Evolutionary conservation across 2,329 filamentous ascomycete genomes (phyloP).

Genomic region (Calycina herbarum): DNA sequence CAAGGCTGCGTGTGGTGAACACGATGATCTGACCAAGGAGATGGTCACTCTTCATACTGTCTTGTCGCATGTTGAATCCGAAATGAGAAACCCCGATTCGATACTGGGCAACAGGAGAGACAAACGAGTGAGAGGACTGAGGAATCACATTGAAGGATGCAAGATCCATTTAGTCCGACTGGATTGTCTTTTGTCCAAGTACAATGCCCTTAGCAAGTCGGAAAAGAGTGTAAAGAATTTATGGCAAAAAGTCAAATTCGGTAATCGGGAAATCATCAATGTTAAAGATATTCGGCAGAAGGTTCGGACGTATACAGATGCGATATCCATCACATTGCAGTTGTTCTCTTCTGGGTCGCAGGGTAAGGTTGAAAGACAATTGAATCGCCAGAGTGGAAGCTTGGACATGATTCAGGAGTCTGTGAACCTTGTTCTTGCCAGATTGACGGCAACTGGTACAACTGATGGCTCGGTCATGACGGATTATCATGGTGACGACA

Average conservation of each 20-base stretch:
- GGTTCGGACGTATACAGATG: slow-evolving; percentile 22
- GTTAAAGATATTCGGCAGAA: slow-evolving; percentile 16
- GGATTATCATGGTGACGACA: slow-evolving; percentile 42
- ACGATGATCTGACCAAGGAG: slow-evolving; percentile 47
- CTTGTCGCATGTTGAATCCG: slow-evolving; percentile 54
- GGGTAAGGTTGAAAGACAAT: slow-evolving; percentile 19
- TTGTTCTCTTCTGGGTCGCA: slow-evolving; percentile 18
- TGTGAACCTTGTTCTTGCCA: slow-evolving; percentile 20
- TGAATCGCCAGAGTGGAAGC: slow-evolving; percentile 21
- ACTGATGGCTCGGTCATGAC: slow-evolving; percentile 25
- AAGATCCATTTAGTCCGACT: slow-evolving; percentile 16
- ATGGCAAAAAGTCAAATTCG: slow-evolving; percentile 22
- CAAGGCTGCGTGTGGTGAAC: slow-evolving; percentile 47
- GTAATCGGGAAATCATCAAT: slow-evolving; percentile 22
- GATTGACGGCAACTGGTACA: background rate
- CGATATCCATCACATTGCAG: slow-evolving; percentile 19
- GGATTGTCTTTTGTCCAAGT: slow-evolving; percentile 19
- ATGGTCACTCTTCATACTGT: slow-evolving; percentile 53
- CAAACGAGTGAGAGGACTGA: slow-evolving; percentile 17
- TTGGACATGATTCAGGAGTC: slow-evolving; percentile 16
- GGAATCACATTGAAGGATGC: slow-evolving; percentile 15
- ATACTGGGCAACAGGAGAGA: slow-evolving; percentile 44
- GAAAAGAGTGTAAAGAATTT: slow-evolving; percentile 17
- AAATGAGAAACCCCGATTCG: slow-evolving; percentile 54
- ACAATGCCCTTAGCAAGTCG: slow-evolving; percentile 20